Evolutionary conservation across 75 land plant species (phyloP), one percentile per base, ranked within the genome.

Genomic region (Isoetes taiwanensis): DNA sequence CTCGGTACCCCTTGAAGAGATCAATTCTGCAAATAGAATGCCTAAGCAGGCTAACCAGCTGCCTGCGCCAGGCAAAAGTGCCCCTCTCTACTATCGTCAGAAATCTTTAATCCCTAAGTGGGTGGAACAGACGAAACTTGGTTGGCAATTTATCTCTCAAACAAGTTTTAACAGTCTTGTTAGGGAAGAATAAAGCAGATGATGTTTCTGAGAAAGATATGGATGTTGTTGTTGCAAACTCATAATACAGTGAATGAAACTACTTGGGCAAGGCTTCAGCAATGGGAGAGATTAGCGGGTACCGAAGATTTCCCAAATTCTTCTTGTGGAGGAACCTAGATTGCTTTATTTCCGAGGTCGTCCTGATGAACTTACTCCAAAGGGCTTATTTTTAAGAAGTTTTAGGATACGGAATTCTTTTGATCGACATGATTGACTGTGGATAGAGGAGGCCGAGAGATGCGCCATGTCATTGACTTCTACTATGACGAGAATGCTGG

Each of bases 121-220:
- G 61, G 26, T 2, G 61, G 61, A 1, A 59, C 61, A 1, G 61
- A 59, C 3, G 61, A 59, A 1, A 59, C 61, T 12, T 59, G 61
- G 61, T 1, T 59, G 24, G 38, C 41, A 59, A 25, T 46, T 46
- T 5, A 39, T 46, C 12, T 46, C 33, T 1, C 61, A 59, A 20
- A 59, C 41, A 46, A 39, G 38, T 24, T 59, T 19, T 27, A 59
- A 59, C 25, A 59, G 61, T 24, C 61, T 59, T 14, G 61, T 59
- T 23, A 59, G 61, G 61, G 61, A 59, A 59, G 52, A 59, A 59
- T 46, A 59, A 59, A 39, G 61, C 61, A 17, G 61, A 59, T 39
- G 61, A 59, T 39, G 61, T 59, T 2, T 39, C 61, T 9, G 61
- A 59, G 52, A 59, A 39, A 26, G 61, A 59, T 20, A 59, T 59